Base-by-base conservation (phyloP, 163 green algal genomes). In the Scenedesmus sp. region DNA sequence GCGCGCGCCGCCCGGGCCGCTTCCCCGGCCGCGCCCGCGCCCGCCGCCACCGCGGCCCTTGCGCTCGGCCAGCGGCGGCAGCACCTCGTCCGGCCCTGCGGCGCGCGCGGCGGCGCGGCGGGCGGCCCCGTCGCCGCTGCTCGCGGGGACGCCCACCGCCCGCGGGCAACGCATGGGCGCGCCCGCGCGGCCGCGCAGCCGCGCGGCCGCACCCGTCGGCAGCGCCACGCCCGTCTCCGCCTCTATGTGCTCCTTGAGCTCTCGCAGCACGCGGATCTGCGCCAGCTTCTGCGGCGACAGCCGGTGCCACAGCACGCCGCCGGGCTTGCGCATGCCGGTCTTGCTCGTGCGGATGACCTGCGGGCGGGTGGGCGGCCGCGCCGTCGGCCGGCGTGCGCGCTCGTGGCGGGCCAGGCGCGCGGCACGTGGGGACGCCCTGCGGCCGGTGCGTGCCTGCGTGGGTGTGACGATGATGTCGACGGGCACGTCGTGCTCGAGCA, bases 391-490 rank as follows among this genome's bases (percentile, higher is more conserved):
- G 1, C 26, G 20, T 1, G n/a, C n/a, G n/a, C n/a, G n/a, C n/a
- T n/a, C n/a, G n/a, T n/a, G n/a, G n/a, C n/a, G n/a, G n/a, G n/a
- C n/a, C 48, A 57, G 20, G 22, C 48, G 22, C 18, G 1, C 22
- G 48, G 1, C 48, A 57, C 22, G 48, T 57, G 48, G 2, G 22
- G 48, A 57, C 22, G 1, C 2, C n/a, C n/a, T n/a, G n/a, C n/a
- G n/a, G n/a, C n/a, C n/a, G n/a, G n/a, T 47, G 45, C 26, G 14
- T 18, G 91, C 83, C 63, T 81, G 88, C 17, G 89, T 95, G 58
- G 91, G 91, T 3, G 91, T 96, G 45, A 92, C 87, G 34, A 96
- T 95, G 64, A 96, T 82, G 78, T 96, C 91, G 9, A 96, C 87
- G 11, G 85, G 87, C 24, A 80, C 72, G 63, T 92, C 87, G 57